Evolutionary conservation across 768 basidiomycete species (phyloP), one percentile per base, ranked within the genome.

Genomic region (Atractiella rhizophila): DNA sequence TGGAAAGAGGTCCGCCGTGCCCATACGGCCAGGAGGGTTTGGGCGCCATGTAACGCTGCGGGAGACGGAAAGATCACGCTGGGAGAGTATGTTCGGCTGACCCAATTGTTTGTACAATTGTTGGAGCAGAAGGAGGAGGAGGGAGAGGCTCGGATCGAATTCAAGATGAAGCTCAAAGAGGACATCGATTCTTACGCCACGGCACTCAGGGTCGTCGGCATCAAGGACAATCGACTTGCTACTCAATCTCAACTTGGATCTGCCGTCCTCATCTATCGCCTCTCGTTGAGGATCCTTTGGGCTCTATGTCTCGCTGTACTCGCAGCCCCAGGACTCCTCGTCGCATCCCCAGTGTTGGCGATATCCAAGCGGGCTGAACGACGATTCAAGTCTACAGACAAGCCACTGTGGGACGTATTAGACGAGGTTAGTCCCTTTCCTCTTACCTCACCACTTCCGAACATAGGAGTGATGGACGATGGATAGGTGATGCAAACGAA

Each of bases 181-280:
- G 5, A 47, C 38, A 25, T 40, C 41, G 18, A 38, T 44, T 9
- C 18, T 15, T 12, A 13, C 12, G 10, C 11, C 3, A 3, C 21
- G 16, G 11, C 68, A 37, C 66, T 86, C 16, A 61, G 66, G 24
- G 57, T 57, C 23, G 69, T 67, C 61, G 70, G 75, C 13, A 66
- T 86, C 56, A 85, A 79, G 55, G 82, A 86, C 50, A 80, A 85
- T 56, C 71, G 83, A 29, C 70, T 83, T 37, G 69, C 77, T 33
- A 66, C 68, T 29, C 73, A 73, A 4, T 62, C 32, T n/a, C 42
- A 46, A 26, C 45, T 77, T 15, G 56, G 61, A 20, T 64, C 67
- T 28, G 64, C 53, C 16, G 63, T 62, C 24, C 70, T 81, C 23
- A 39, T 76, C 20, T 64, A 66, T 24, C 68, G 83, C 25, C 67